A percentile compares a stretch with the other conserved stretches of the same genome.
Conservation (phyloP, 768 basidiomycete species). For the Dioszegia aurantiaca region DNA sequence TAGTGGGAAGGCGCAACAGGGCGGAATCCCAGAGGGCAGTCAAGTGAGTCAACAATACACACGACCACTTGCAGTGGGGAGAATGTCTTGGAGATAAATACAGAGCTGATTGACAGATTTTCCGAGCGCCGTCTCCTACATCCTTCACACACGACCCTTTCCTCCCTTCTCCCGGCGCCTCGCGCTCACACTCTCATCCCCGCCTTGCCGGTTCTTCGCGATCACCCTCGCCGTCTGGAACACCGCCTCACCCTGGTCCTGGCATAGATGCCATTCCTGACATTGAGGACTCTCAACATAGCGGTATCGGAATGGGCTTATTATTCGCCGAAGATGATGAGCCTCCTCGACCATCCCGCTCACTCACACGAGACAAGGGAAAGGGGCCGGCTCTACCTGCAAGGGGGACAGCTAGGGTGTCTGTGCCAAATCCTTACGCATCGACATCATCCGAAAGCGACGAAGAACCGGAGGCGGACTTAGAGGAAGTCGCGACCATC, state of each 20-base stretch:
- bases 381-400: not conserved
- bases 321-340: constrained; percentile 25
- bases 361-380: constrained; percentile 12
- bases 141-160: constrained; percentile 44
- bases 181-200: constrained; percentile 38
- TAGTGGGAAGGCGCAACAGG: constrained; percentile 21
- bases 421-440: constrained; percentile 40
- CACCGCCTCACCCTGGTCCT: constrained; percentile 41
- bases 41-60: constrained; percentile 35
- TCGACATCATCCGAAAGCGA: constrained; percentile 29
- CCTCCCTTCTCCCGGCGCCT: constrained; percentile 33
- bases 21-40: constrained; percentile 25
- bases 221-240: constrained; percentile 30
- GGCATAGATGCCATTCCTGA: constrained; percentile 39
- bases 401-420: not conserved
- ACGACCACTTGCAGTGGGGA: no score
- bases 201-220: constrained; percentile 37
- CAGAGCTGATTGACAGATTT: constrained; percentile 24
- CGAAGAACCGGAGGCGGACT: constrained; percentile 28
- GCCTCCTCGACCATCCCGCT: not conserved
- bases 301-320: constrained; percentile 28
- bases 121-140: constrained; percentile 34
- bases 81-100: no score
- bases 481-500: constrained; percentile 35
- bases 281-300: constrained; percentile 26